Evolutionary conservation across 805 yeast genomes (phyloP).

Genomic region (Wickerhamia fluorescens): DNA sequence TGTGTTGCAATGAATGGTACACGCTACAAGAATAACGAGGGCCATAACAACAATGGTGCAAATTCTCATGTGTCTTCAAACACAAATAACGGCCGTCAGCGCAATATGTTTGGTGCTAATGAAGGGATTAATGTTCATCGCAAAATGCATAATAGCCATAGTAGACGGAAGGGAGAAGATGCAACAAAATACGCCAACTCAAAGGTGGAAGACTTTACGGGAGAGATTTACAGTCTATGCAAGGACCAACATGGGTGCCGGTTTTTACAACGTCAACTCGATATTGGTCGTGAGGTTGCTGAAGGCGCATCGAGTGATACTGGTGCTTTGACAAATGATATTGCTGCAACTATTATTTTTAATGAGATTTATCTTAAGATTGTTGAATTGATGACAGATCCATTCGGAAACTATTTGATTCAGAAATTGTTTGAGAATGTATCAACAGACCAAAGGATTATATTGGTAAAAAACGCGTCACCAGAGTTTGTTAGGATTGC

Average conservation of each 20-base stretch:
- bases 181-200: constrained; percentile 66
- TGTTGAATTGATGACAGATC: constrained; percentile 87
- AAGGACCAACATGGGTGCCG: constrained; percentile 97
- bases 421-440: constrained; percentile 85
- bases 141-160: constrained; percentile 27
- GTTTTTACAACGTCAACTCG: constrained; percentile 81
- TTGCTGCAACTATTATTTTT: constrained; percentile 69
- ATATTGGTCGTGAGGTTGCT: constrained; percentile 39
- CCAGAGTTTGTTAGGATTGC: constrained; percentile 75
- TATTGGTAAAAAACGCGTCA: constrained; percentile 63
- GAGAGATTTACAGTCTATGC: constrained; percentile 73
- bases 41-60: too few species aligned
- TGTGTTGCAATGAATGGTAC: too few species aligned
- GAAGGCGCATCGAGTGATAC: constrained; percentile 1
- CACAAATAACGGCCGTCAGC: constrained; percentile 1
- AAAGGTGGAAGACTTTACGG: constrained; percentile 57
- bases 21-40: too few species aligned
- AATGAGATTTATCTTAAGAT: constrained; percentile 72
- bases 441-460: constrained; percentile 58
- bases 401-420: constrained; percentile 93
- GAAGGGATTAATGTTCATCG: constrained; percentile 36
- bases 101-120: constrained; percentile 8
- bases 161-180: constrained; percentile 51
- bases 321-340: constrained; percentile 17
- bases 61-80: too few species aligned